Evolutionary conservation across 78 protist species (phyloP).

Genomic region (Dictyostelium firmibasis): DNA sequence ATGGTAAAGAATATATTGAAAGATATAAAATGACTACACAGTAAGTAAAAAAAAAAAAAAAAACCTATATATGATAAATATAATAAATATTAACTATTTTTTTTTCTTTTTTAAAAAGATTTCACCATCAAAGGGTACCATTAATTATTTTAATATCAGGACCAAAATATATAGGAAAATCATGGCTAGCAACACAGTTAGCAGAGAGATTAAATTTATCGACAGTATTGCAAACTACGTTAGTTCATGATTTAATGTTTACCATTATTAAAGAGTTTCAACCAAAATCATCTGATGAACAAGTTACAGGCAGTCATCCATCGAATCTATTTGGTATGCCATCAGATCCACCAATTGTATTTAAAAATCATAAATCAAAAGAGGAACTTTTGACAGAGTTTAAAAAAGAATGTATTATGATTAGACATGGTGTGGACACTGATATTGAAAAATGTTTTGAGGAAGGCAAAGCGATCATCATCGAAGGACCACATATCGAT

Average conservation of each 20-base stretch:
- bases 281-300: neutral
- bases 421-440: conserved; percentile 77
- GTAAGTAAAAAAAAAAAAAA: neutral
- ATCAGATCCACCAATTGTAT: conserved; percentile 68
- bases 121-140: conserved; percentile 75
- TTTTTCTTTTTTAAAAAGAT: neutral
- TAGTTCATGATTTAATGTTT: conserved; percentile 67
- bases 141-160: conserved; percentile 68
- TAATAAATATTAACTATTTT: no score
- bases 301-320: neutral
- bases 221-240: conserved; percentile 65
- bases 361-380: conserved; percentile 30
- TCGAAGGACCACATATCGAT: conserved; percentile 78
- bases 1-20: conserved; percentile 75
- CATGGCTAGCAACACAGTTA: conserved; percentile 74
- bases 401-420: conserved; percentile 69
- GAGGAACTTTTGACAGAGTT: conserved; percentile 49
- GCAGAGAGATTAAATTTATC: conserved; percentile 76
- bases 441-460: conserved; percentile 78
- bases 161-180: conserved; percentile 68
- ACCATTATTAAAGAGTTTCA: conserved; percentile 57
- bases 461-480: conserved; percentile 75
- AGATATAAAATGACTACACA: conserved; percentile 72
- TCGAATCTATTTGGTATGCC: conserved; percentile 65
- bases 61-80: neutral